Conservation (phyloP, 192 early-diverging fungal species). For the Entomortierella lignicola region DNA sequence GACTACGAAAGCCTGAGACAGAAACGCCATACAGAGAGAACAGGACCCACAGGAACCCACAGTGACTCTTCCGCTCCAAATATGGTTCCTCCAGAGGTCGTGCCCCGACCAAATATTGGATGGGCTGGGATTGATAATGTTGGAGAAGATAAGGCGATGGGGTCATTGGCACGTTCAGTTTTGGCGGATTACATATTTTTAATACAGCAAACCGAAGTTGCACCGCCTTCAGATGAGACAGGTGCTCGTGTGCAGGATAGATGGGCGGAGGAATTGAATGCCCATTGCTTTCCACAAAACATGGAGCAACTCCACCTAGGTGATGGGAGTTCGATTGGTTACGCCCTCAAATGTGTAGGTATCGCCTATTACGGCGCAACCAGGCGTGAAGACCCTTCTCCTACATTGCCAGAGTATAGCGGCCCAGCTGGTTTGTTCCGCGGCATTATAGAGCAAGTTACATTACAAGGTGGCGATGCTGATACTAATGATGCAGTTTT, state of each 20-base stretch:
- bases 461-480: constrained; percentile 62
- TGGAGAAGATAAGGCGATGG: constrained; percentile 40
- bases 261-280: constrained; percentile 19
- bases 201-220: constrained; percentile 21
- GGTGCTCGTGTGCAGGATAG: not conserved
- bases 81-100: constrained; percentile 15
- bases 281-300: constrained; percentile 47
- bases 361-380: constrained; percentile 51
- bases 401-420: constrained; percentile 32
- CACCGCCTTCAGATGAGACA: not conserved
- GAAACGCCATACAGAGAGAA: constrained; percentile 1
- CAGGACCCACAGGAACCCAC: not conserved
- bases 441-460: constrained; percentile 58
- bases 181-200: constrained; percentile 40
- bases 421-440: constrained; percentile 50
- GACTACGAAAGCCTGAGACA: constrained; percentile 13
- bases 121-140: constrained; percentile 42
- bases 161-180: constrained; percentile 24
- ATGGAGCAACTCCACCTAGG: constrained; percentile 49
- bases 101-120: constrained; percentile 20
- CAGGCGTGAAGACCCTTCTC: constrained; percentile 22
- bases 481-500: constrained; percentile 57
- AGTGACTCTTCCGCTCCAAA: too few species aligned
- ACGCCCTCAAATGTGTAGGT: constrained; percentile 64
- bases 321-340: constrained; percentile 46